A percentile compares a stretch with the other conserved stretches of the same genome.
Evolutionary conservation across 164 flowering plant species (phyloP).

Genomic region (Tetrastigma voinierianum): DNA sequence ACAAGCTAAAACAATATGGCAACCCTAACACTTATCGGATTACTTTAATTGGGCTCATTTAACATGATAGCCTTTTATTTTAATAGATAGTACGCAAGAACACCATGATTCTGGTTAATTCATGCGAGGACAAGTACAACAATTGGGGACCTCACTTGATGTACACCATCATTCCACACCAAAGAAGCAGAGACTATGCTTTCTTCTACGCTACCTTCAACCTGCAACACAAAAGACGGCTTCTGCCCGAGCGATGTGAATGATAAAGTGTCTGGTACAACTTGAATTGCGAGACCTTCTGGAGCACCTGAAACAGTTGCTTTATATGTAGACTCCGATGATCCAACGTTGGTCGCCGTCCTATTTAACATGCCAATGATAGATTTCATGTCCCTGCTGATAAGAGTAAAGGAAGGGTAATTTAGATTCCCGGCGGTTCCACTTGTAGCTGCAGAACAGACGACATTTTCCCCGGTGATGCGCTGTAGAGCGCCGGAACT

Average conservation of each 20-base stretch:
- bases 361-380: neutral
- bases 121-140: neutral
- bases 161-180: constrained; percentile 19
- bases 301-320: constrained; percentile 1
- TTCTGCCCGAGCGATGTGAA: constrained; percentile 14
- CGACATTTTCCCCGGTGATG: neutral
- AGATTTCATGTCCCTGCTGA: neutral
- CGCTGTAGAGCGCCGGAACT: neutral
- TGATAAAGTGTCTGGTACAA: constrained; percentile 9
- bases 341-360: constrained; percentile 7
- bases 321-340: constrained; percentile 4
- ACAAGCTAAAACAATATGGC: no score
- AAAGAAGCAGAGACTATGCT: constrained; percentile 9
- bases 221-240: constrained; percentile 2
- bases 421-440: constrained; percentile 7
- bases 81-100: no score
- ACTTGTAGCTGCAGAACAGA: neutral
- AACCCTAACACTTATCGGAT: no score
- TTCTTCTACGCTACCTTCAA: neutral
- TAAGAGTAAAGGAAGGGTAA: constrained; percentile 13
- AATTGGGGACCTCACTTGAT: constrained; percentile 21
- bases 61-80: no score
- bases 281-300: constrained; percentile 5
- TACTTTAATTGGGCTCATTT: no score
- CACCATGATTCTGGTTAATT: no score